These are phyloP conservation scores for Yamadazyma philogaea DNA, from an alignment of 805 yeast genomes.

Conservation along the genomic window DNA sequence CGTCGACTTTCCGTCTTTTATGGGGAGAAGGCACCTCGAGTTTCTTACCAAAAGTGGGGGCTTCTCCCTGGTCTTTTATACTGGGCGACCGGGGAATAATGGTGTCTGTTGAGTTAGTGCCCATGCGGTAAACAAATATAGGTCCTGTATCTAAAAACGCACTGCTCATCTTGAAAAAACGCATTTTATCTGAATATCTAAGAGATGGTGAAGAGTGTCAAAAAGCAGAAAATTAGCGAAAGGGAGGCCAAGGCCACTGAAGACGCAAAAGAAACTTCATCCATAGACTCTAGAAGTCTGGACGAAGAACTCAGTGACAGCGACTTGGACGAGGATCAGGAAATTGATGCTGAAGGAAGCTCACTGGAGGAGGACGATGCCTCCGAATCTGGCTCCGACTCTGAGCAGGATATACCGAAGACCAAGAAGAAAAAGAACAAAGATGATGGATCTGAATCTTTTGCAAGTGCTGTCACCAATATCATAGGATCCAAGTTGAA, in stretches of 20 bases:
- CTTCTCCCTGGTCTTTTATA: neutral
- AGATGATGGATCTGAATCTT: constrained; percentile 71
- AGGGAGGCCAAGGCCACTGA: neutral
- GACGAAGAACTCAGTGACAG: constrained; percentile 4
- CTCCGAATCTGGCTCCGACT: constrained; percentile 10
- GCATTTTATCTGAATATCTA: neutral
- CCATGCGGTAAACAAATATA: constrained; percentile 6
- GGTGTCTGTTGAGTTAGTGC: neutral
- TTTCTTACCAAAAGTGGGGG: neutral
- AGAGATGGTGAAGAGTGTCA: constrained; percentile 3
- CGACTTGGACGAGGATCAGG: constrained; percentile 4
- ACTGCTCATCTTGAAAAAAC: neutral
- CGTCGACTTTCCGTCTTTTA: constrained; percentile 6
- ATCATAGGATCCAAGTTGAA: constrained; percentile 81
- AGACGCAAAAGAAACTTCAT: neutral
- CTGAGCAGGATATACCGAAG: constrained; percentile 30
- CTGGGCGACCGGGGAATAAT: neutral
- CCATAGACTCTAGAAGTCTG: neutral
- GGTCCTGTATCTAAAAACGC: constrained; percentile 3
- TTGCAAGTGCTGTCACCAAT: constrained; percentile 80
- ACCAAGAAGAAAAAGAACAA: constrained; percentile 53
- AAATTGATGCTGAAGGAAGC: constrained; percentile 1
- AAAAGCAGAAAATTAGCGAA: constrained; percentile 2
- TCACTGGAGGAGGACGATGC: constrained; percentile 7
- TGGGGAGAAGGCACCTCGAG: constrained; percentile 6